Evolutionary conservation across 495 filamentous ascomycete genomes (phyloP).

Genomic region (Talaromyces ruber): DNA sequence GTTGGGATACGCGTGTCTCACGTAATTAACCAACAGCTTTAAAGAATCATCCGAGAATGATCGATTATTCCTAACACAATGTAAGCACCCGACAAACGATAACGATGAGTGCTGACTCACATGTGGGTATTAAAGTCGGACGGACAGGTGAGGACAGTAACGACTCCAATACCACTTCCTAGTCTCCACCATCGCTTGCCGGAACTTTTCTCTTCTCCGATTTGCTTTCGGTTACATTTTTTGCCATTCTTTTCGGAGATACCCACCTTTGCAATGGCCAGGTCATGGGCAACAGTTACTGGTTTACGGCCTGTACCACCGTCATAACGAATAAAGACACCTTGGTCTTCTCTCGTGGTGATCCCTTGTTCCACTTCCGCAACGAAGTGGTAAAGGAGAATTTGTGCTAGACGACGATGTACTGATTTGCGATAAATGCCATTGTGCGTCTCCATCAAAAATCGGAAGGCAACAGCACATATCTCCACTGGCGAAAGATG

Average conservation of each 20-base stretch:
- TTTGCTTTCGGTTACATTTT: not conserved
- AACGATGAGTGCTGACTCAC: not conserved
- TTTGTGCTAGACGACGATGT: not conserved
- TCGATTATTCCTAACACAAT: not conserved
- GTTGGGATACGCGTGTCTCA: conserved; percentile 1
- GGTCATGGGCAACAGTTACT: not conserved
- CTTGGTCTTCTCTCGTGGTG: not conserved
- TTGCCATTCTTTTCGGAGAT: not conserved
- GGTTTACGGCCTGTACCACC: not conserved
- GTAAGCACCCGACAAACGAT: not conserved
- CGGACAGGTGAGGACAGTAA: not conserved
- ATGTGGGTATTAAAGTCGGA: not conserved
- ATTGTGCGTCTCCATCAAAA: not conserved
- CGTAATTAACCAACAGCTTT: conserved; percentile 1
- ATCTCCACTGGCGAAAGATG: not conserved
- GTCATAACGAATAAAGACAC: not conserved
- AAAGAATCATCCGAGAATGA: not conserved
- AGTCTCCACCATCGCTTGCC: not conserved
- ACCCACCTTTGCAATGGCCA: not conserved
- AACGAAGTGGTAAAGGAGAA: not conserved
- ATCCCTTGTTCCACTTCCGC: not conserved
- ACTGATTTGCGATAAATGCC: not conserved
- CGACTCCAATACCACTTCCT: not conserved
- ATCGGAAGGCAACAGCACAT: not conserved
- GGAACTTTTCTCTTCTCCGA: not conserved